phyloP scores from a whole-genome alignment of 176 grass and related monocot genomes.

The Alopecurus myosuroides region DNA sequence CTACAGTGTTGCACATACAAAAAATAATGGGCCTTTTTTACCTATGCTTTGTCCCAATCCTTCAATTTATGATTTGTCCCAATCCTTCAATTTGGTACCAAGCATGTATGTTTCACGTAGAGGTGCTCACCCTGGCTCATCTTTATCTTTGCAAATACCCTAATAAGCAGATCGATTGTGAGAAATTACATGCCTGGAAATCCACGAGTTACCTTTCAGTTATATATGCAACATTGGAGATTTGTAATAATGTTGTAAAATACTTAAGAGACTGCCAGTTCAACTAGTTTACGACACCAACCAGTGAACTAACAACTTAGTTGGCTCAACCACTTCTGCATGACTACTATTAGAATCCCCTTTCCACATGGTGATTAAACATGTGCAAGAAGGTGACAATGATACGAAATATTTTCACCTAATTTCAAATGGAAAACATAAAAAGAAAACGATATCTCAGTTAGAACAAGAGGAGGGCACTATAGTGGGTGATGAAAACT shows the following conservation, averaged over 20 bases:
- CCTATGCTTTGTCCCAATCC: slow-evolving; percentile 76
- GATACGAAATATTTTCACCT: too few species aligned
- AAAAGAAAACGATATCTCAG: too few species aligned
- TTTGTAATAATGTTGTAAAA: not conserved
- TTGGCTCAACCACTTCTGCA: not conserved
- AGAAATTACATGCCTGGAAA: not conserved
- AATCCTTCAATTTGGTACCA: slow-evolving; percentile 71
- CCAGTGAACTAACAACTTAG: not conserved
- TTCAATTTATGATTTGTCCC: slow-evolving; percentile 93
- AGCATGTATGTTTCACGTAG: slow-evolving; percentile 71
- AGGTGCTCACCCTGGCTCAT: slow-evolving; percentile 59
- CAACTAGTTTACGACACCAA: not conserved
- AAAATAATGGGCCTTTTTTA: too few species aligned
- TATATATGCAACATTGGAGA: not conserved
- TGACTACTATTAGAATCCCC: not conserved
- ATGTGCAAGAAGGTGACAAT: too few species aligned
- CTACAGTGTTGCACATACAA: too few species aligned
- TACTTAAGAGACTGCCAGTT: not conserved
- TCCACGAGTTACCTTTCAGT: not conserved
- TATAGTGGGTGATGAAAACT: too few species aligned
- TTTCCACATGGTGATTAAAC: too few species aligned
- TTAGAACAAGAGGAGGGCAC: too few species aligned
- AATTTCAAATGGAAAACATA: too few species aligned
- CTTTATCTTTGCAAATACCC: slow-evolving; percentile 42
- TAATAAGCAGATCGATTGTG: slow-evolving; percentile 21